Base-by-base conservation (phyloP, 768 basidiomycete genomes). In the Sutorius australiensis region DNA sequence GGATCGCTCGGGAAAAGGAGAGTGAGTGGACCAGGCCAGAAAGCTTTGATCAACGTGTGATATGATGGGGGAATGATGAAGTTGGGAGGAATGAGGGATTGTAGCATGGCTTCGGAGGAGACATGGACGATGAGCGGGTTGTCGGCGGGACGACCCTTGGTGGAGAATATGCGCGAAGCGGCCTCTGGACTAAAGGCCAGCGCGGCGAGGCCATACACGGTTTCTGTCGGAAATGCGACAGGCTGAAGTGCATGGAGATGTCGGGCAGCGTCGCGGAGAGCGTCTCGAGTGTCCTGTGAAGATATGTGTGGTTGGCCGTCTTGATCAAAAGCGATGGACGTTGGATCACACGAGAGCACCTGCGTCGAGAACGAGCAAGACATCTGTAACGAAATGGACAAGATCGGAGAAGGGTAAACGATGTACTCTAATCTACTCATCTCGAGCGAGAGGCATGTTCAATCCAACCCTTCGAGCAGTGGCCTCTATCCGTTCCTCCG, bases 121-220 rank as follows among this genome's bases (percentile, higher is more conserved):
- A 99, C 83, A 71, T 99, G 97, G 24, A 98, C 89, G 76, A 99
- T 99, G 49, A 99, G 79, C 2, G 97, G 97, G 70, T 99, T 99
- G 70, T 99, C 97, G 5, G 88, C 74, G 7, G 97, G 97, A 48
- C 97, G 80, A 36, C 93, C 91, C 65, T 99, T 99, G 46, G 87
- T 87, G 16, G 79, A 69, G 70, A 93, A 99, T 61, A 99, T 94
- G 61, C 78, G 79, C 3, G 77, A 65, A 6, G 83, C 80, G 3
- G 95, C 92, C 14, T 70, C 57, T 8, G 79, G 57, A 61, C 83
- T 73, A 41, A 92, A 72, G 0, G 95, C 93, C 19, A 85, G 72
- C 0, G 93, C 97, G 28, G 90, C 97, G n/a, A 99, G 83, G 1
- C 97, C 97, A 70, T 98, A 99, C 11, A 99, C 97, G 0, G 97